These are phyloP conservation scores for Candida ficus DNA, from an alignment of 805 yeast genomes.

Conservation along the genomic window DNA sequence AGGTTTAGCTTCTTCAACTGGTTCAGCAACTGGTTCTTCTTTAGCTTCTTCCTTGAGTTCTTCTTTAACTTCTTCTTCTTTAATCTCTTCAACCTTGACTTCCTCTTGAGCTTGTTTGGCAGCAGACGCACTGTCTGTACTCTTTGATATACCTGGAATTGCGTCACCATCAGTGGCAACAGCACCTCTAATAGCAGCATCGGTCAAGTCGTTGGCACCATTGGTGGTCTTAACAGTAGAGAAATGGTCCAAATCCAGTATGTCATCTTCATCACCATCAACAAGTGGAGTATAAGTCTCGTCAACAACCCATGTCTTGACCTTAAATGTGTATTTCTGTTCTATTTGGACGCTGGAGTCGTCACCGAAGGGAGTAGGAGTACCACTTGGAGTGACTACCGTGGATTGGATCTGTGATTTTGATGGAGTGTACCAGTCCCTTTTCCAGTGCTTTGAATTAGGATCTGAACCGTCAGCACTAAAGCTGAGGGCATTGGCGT, in stretches of 20 bases:
- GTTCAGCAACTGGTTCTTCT: neutral
- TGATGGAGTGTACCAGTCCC: conserved; percentile 24
- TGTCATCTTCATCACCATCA: conserved; percentile 38
- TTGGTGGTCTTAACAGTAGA: conserved; percentile 25
- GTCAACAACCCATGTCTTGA: conserved; percentile 30
- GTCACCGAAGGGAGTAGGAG: conserved; percentile 25
- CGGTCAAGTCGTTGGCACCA: conserved; percentile 29
- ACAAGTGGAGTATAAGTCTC: conserved; percentile 17
- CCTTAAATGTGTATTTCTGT: conserved; percentile 21
- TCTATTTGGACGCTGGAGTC: conserved; percentile 15
- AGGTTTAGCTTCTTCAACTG: neutral
- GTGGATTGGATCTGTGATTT: conserved; percentile 9
- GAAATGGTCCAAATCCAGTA: conserved; percentile 37
- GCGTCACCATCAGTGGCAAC: conserved; percentile 41
- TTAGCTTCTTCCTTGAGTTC: neutral
- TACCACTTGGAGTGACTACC: conserved; percentile 19
- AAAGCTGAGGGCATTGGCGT: conserved; percentile 18
- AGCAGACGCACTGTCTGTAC: conserved; percentile 14
- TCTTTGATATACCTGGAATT: conserved; percentile 38
- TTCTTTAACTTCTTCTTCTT: too few relatives aligned
- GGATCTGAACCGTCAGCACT: conserved; percentile 14
- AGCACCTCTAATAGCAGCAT: conserved; percentile 50
- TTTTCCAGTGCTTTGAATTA: conserved; percentile 22
- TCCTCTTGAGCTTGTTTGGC: too few relatives aligned
- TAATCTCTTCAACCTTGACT: too few relatives aligned